Conservation (phyloP, 2,329 filamentous ascomycete genomes). For the Ceratocystis ficicola region DNA sequence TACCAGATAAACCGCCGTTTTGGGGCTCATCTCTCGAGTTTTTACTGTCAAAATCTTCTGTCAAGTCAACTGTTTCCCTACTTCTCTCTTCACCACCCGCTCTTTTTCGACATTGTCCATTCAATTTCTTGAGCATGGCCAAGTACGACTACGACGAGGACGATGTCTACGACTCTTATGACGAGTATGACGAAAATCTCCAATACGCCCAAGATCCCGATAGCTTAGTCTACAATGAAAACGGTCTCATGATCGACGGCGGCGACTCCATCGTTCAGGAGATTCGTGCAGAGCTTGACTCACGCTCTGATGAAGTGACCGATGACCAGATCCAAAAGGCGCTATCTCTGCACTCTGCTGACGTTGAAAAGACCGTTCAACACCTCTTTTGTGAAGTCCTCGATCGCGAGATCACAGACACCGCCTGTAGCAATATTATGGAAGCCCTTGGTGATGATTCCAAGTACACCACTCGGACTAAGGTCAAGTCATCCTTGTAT, state of each 20-base stretch:
- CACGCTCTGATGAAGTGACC: slow-evolving; percentile 18
- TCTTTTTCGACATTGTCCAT: background rate
- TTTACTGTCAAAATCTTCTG: background rate
- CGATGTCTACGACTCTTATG: slow-evolving; percentile 36
- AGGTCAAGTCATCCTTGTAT: slow-evolving; percentile 76
- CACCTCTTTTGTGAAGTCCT: slow-evolving; percentile 16
- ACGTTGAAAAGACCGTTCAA: slow-evolving; percentile 2
- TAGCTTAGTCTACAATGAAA: slow-evolving; percentile 11
- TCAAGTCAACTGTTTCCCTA: no score
- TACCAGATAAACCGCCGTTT: background rate
- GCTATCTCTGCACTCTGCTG: background rate
- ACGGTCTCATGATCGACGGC: slow-evolving; percentile 10
- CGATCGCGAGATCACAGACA: slow-evolving; percentile 16
- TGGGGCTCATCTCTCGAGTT: background rate
- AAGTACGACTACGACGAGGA: slow-evolving; percentile 23
- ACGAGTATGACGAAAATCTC: slow-evolving; percentile 31
- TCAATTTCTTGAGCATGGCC: slow-evolving; percentile 15
- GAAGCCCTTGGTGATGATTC: slow-evolving; percentile 38
- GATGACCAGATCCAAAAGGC: slow-evolving; percentile 16
- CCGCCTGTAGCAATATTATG: slow-evolving; percentile 9
- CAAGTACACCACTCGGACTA: slow-evolving; percentile 38
- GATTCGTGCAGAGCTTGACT: slow-evolving; percentile 16
- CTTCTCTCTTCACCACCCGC: background rate
- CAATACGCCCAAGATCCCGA: background rate
- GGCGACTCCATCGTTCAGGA: slow-evolving; percentile 1